These are phyloP conservation scores for Medicago lupulina DNA, from an alignment of 306 rosid species.

Conservation along the genomic window DNA sequence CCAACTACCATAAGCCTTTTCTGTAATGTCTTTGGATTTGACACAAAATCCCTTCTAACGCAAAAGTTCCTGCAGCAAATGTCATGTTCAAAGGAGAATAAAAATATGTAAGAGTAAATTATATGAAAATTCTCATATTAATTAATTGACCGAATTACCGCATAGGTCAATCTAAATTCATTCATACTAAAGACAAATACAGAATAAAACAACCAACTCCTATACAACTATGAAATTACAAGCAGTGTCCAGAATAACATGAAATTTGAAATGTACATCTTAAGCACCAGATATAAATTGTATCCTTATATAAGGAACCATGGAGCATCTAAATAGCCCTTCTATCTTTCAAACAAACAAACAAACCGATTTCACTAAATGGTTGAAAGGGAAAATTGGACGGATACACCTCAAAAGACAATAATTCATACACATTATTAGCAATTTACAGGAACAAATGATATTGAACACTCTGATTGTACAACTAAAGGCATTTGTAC, in stretches of 20 bases:
- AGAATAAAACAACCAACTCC: slow-evolving; percentile 10
- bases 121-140: slow-evolving; percentile 31
- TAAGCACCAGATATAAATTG: neutral
- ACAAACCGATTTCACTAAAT: slow-evolving; percentile 4
- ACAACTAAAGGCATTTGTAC: slow-evolving; percentile 2
- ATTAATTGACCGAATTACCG: slow-evolving; percentile 7
- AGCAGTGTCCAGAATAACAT: neutral
- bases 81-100: slow-evolving; percentile 36
- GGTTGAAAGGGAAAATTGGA: neutral
- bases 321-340: slow-evolving; percentile 25
- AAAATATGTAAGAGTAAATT: slow-evolving; percentile 23
- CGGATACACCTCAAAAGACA: slow-evolving; percentile 1
- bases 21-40: slow-evolving; percentile 77
- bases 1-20: slow-evolving; percentile 91
- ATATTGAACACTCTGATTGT: slow-evolving; percentile 9
- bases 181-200: slow-evolving; percentile 22
- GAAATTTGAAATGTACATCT: neutral
- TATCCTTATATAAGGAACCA: slow-evolving; percentile 1
- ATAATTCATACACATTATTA: neutral
- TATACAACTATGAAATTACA: neutral
- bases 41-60: slow-evolving; percentile 74
- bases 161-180: neutral
- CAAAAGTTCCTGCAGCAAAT: slow-evolving; percentile 72
- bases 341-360: slow-evolving; percentile 23
- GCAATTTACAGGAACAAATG: slow-evolving; percentile 26